A percentile compares a stretch with the other conserved stretches of the same genome.
These are phyloP conservation scores for Pichia sp. DNA, from an alignment of 1,139 yeast species.

Conservation along the genomic window DNA sequence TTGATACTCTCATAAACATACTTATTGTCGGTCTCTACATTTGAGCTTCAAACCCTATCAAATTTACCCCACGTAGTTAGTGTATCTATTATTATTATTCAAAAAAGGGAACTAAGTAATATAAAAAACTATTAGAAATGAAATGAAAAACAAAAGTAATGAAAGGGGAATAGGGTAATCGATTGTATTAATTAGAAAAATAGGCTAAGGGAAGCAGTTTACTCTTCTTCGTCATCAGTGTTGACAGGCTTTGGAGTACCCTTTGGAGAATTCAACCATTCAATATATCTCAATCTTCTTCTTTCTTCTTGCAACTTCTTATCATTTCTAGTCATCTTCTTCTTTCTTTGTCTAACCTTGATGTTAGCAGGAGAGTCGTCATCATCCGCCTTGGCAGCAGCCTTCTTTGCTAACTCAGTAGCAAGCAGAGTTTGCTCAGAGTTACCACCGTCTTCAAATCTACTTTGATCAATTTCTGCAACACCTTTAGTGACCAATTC, in stretches of 20 bases:
- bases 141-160: background rate
- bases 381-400: slow-evolving; percentile 43
- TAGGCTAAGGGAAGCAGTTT: slow-evolving; percentile 34
- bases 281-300: slow-evolving; percentile 88
- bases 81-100: too few relatives aligned
- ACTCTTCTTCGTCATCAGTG: slow-evolving; percentile 74
- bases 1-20: slow-evolving; percentile 30
- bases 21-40: slow-evolving; percentile 17
- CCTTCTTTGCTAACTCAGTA: slow-evolving; percentile 35
- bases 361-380: slow-evolving; percentile 95
- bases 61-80: too few relatives aligned
- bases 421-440: slow-evolving; percentile 34
- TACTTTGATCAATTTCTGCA: slow-evolving; percentile 61
- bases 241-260: slow-evolving; percentile 95
- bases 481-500: slow-evolving; percentile 77
- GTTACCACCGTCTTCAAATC: slow-evolving; percentile 69
- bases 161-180: slow-evolving; percentile 7
- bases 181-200: background rate
- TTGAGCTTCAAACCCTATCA: too few relatives aligned
- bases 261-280: slow-evolving; percentile 94
- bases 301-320: slow-evolving; percentile 87
- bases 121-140: background rate
- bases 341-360: slow-evolving; percentile 76
- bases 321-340: slow-evolving; percentile 95
- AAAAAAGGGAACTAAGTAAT: too few relatives aligned